Percentiles rank a stretch among this genome's conserved stretches.
These are phyloP conservation scores for Boletales sp. DNA, from an alignment of 768 basidiomycete genomes.

Conservation along the genomic window DNA sequence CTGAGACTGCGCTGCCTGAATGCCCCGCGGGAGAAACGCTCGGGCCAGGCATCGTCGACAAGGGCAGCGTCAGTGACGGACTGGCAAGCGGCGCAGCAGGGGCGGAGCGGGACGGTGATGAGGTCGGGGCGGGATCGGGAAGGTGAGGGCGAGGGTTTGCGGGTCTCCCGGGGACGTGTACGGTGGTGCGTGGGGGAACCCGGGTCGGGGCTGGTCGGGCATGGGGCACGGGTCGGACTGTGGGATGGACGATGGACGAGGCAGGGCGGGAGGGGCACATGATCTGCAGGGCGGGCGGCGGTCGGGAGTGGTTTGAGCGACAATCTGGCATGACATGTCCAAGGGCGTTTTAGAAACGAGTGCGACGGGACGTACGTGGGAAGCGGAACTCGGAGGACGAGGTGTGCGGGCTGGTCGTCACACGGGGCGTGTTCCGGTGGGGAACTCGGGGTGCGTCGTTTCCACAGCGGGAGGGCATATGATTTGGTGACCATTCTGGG, in stretches of 20 bases:
- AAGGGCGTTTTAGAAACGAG: not conserved
- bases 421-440: conserved; percentile 20
- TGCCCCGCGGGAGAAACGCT: conserved; percentile 62
- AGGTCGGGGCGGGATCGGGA: conserved; percentile 38
- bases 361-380: conserved; percentile 46
- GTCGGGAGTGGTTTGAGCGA: conserved; percentile 41
- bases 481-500: conserved; percentile 59
- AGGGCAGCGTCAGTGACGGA: conserved; percentile 54
- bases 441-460: conserved; percentile 28
- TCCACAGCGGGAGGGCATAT: conserved; percentile 69
- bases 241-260: conserved; percentile 44
- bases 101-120: conserved; percentile 62
- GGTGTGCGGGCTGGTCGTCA: conserved; percentile 37
- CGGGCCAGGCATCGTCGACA: conserved; percentile 53
- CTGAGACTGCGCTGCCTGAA: conserved; percentile 52
- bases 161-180: too few species aligned
- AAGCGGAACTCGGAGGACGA: conserved; percentile 58
- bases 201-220: too few species aligned
- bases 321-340: conserved; percentile 33
- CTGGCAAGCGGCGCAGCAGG: conserved; percentile 67
- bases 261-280: conserved; percentile 47
- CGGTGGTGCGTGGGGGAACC: too few species aligned
- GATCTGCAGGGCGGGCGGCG: conserved; percentile 30
- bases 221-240: conserved; percentile 5
- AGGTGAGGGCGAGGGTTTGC: conserved; percentile 12